Conservation (phyloP, 345 rosid species). For the Orychophragmus violaceus region DNA sequence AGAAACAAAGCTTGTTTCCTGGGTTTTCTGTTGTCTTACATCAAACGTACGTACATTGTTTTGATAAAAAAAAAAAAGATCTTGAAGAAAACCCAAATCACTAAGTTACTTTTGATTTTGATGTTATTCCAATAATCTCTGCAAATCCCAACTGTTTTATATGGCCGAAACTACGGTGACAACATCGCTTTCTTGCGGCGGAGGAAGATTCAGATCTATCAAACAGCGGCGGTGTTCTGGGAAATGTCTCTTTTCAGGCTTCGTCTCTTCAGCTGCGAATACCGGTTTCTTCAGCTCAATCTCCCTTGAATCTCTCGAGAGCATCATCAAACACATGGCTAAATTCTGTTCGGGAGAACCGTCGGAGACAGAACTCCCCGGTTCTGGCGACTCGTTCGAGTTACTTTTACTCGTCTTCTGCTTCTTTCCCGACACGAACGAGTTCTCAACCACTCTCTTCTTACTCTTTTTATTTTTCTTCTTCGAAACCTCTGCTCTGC, state of each 20-base stretch:
- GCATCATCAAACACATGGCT: constrained; percentile 93
- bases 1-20: constrained; percentile 14
- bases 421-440: constrained; percentile 1
- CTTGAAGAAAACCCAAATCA: constrained; percentile 19
- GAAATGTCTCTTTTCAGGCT: constrained; percentile 10
- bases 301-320: constrained; percentile 75
- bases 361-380: constrained; percentile 70
- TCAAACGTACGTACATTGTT: constrained; percentile 19
- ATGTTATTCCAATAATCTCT: background rate
- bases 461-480: constrained; percentile 11
- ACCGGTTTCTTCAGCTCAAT: constrained; percentile 17
- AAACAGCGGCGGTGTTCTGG: constrained; percentile 30
- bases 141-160: background rate
- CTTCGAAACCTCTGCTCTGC: constrained; percentile 23
- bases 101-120: background rate
- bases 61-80: constrained; percentile 13
- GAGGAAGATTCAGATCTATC: constrained; percentile 96
- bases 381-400: constrained; percentile 52
- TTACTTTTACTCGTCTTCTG: constrained; percentile 14
- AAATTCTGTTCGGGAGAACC: constrained; percentile 68
- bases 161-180: constrained; percentile 17
- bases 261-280: constrained; percentile 29
- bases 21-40: constrained; percentile 4
- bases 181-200: constrained; percentile 62
- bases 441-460: constrained; percentile 2